Base-by-base conservation (phyloP, 352 stramenopile species). In the Aphanomyces euteiches region DNA sequence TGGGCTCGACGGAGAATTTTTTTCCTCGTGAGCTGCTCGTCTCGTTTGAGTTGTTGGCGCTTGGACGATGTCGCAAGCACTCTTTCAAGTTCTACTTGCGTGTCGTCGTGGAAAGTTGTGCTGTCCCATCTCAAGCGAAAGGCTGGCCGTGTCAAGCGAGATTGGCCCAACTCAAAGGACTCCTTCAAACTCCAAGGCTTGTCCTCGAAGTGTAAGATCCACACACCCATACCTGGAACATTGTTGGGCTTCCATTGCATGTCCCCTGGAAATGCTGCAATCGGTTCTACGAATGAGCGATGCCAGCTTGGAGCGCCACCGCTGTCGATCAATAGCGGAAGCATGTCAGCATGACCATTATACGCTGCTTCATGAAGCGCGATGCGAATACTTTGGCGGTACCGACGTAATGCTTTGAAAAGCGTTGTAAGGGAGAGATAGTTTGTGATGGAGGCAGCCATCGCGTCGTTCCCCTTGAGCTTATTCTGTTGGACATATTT, bases 341-440 rank as follows among this genome's bases (percentile, higher is more conserved):
- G 74, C 37, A 92, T 81, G 17, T 87, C 69, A 1, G 80, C 71
- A 56, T 87, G 80, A 2, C 83, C 84, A 58, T 91, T 93, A 57
- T 88, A 75, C 10, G 90, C 63, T 12, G 84, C 85, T 67, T 93
- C 85, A 41, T 92, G 83, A 34, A 93, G 73, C 17, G 85, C 60
- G 17, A 91, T 83, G n/a, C 85, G 84, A 19, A 89, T 82, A 0
- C 84, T 91, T 47, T 84, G 83, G 0, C 79, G 73, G 28, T 82
- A 84, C 13, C 83, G 69, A 1, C 64, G 65, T 1, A 89, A 73
- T 63, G 15, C n/a, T 39, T 69, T 69, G 3, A 34, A 10, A 5
- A 69, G 40, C 5, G 63, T 41, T 10, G 13, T 50, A 41, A 69
- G 38, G 1, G 63, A 17, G 17, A 69, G 54, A 43, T 59, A 69